Evolutionary conservation across 768 basidiomycete genomes (phyloP), one percentile per base, ranked within the genome.

Genomic region (Russula olivacea): DNA sequence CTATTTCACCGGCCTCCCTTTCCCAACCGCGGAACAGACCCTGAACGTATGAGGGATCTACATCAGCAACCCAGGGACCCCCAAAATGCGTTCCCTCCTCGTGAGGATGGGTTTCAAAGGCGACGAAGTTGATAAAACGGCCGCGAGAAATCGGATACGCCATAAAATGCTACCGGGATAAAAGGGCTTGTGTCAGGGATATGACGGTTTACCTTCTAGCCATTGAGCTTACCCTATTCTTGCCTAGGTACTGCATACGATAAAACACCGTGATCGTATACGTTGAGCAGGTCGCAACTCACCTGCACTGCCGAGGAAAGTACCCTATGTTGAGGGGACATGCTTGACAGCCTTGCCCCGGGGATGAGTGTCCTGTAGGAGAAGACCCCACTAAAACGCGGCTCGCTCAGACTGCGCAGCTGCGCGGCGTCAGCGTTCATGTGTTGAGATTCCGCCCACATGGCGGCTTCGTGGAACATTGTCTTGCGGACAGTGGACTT

Each of bases 281-380:
- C 23, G 10, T 2, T 14, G 36, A 32, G 67, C 30, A 59, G 54
- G 41, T 8, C 11, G 10, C n/a, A 14, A 36, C 74, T 43, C 68
- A 85, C 84, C 74, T 80, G 76, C 3, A 77, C 81, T 1, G 83
- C 76, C 40, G 73, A 75, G n/a, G 72, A 75, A 28, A 84, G 72
- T 8, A 75, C 75, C 25, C 74, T 78, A 72, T 86, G 85, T 57
- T 77, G 69, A 51, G 84, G 83, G 25, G 74, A 71, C 38, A 69
- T 68, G 23, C 71, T 72, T 40, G 69, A 73, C 61, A 88, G 69
- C 56, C 73, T 74, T 45, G 83, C 83, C 5, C 78, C 75, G 30
- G 80, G 74, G 60, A 89, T 80, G n/a, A 87, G 71, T 2, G 83
- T 74, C 55, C 86, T 81, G 71, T 88, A 88, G 1, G 81, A 81